A percentile compares a stretch with the other conserved stretches of the same genome.
phyloP scores from a whole-genome alignment of 257 asterid genomes.

The Coffea canephora region DNA sequence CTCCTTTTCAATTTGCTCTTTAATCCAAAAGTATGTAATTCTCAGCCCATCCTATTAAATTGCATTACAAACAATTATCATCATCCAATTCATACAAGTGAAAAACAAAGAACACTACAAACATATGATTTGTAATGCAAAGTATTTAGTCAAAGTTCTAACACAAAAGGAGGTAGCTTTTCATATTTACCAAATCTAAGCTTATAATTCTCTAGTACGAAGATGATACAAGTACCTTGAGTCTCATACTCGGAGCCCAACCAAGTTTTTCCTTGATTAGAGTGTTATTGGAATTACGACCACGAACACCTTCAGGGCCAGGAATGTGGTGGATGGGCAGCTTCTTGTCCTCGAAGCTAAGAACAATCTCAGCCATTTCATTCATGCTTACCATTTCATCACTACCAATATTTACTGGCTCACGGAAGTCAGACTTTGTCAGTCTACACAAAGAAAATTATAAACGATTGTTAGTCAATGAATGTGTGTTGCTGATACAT shows the following conservation, averaged over 20 bases:
- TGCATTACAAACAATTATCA: not conserved
- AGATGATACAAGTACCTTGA: slow-evolving; percentile 39
- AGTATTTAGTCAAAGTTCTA: not conserved
- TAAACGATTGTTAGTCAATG: not conserved
- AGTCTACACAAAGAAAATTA: slow-evolving; percentile 31
- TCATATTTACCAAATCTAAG: not conserved
- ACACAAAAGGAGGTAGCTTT: not conserved
- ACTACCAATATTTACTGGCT: slow-evolving; percentile 82
- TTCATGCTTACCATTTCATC: slow-evolving; percentile 95
- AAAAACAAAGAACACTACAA: not conserved
- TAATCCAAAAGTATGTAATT: slow-evolving; percentile 81
- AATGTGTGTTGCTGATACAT: not conserved
- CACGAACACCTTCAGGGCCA: slow-evolving; percentile 89
- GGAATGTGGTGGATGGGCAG: slow-evolving; percentile 80
- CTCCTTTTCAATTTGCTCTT: slow-evolving; percentile 80
- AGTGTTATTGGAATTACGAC: slow-evolving; percentile 80
- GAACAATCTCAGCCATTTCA: slow-evolving; percentile 82
- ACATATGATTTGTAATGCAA: not conserved
- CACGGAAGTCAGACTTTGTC: slow-evolving; percentile 79
- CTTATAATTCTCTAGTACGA: not conserved
- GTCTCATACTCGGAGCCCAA: slow-evolving; percentile 81
- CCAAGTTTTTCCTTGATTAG: slow-evolving; percentile 82
- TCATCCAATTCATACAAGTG: not conserved
- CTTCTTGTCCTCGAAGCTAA: slow-evolving; percentile 66
- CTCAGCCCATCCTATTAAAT: slow-evolving; percentile 63